phyloP scores from a whole-genome alignment of 1,139 yeast species.

The Yamadazyma blattariae region DNA sequence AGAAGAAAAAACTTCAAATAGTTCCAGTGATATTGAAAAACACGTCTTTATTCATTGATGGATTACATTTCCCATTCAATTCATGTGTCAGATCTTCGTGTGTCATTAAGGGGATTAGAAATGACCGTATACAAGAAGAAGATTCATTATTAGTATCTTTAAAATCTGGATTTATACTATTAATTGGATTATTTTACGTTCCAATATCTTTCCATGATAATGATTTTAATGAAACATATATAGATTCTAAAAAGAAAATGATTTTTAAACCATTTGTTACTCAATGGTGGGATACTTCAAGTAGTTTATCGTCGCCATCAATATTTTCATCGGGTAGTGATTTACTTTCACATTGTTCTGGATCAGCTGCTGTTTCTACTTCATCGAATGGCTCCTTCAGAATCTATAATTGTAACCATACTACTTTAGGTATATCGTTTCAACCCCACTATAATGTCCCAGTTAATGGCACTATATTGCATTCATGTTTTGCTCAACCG shows the following conservation, averaged over 20 bases:
- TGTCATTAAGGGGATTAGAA: slow-evolving; percentile 25
- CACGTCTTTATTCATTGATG: slow-evolving; percentile 35
- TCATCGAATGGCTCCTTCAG: slow-evolving; percentile 37
- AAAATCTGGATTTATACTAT: slow-evolving; percentile 39
- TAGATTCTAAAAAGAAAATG: slow-evolving; percentile 3
- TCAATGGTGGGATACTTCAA: slow-evolving; percentile 49
- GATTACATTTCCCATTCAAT: slow-evolving; percentile 30
- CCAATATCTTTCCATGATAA: slow-evolving; percentile 29
- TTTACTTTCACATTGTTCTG: slow-evolving; percentile 34
- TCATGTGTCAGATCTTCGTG: slow-evolving; percentile 38
- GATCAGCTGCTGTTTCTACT: slow-evolving; percentile 37
- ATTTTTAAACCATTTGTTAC: slow-evolving; percentile 44
- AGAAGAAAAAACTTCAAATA: slow-evolving; percentile 1
- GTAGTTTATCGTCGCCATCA: slow-evolving; percentile 18
- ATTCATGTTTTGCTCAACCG: slow-evolving; percentile 44
- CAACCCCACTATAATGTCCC: slow-evolving; percentile 39
- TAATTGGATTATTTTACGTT: slow-evolving; percentile 34
- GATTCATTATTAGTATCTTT: slow-evolving; percentile 43
- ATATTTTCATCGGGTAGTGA: slow-evolving; percentile 33
- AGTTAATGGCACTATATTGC: slow-evolving; percentile 40
- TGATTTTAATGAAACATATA: slow-evolving; percentile 19
- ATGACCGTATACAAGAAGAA: slow-evolving; percentile 23
- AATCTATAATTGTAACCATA: slow-evolving; percentile 32
- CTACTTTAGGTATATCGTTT: slow-evolving; percentile 36
- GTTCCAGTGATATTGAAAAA: slow-evolving; percentile 31